These are phyloP conservation scores for Polyrhizophydium stewartii DNA, from an alignment of 371 early-diverging fungal species.

Conservation along the genomic window DNA sequence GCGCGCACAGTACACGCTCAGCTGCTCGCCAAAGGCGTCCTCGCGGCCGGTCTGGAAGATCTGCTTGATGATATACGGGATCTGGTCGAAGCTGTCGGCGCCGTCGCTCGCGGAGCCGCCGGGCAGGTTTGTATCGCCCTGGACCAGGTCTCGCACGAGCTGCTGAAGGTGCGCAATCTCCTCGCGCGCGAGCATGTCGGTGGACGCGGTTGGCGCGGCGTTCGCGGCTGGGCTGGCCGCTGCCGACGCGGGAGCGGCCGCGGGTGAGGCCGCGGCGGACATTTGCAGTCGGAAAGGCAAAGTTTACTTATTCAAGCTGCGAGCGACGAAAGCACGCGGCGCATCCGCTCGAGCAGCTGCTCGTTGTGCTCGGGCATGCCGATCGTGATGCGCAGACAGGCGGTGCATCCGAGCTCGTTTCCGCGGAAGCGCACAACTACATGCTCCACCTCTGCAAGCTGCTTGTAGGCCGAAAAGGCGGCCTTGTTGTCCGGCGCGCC, in stretches of 20 bases:
- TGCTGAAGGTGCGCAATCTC: slow-evolving; percentile 31
- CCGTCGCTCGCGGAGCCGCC: slow-evolving; percentile 2
- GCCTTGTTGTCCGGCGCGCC: slow-evolving; percentile 66
- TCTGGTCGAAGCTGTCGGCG: slow-evolving; percentile 38
- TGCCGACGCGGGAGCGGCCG: too few relatives aligned
- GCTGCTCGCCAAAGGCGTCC: slow-evolving; percentile 80
- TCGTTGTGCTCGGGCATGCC: slow-evolving; percentile 83
- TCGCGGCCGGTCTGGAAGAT: slow-evolving; percentile 83
- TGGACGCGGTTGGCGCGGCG: too few relatives aligned
- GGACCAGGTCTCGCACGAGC: slow-evolving; percentile 32
- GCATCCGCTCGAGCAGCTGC: slow-evolving; percentile 24
- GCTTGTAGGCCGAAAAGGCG: slow-evolving; percentile 70
- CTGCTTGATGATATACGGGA: slow-evolving; percentile 69
- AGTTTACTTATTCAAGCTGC: background rate
- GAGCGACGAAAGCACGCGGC: background rate
- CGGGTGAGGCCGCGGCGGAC: too few relatives aligned
- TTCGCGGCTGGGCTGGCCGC: too few relatives aligned
- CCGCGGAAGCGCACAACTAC: slow-evolving; percentile 95
- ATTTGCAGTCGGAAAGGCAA: background rate
- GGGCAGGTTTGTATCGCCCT: slow-evolving; percentile 3
- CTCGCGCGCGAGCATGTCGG: slow-evolving; percentile 8
- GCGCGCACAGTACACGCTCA: slow-evolving; percentile 69
- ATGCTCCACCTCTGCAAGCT: slow-evolving; percentile 74
- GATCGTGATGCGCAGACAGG: slow-evolving; percentile 90
- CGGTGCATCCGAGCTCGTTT: slow-evolving; percentile 84